Conservation (phyloP, 352 stramenopile species). For the Lagenidium giganteum region DNA sequence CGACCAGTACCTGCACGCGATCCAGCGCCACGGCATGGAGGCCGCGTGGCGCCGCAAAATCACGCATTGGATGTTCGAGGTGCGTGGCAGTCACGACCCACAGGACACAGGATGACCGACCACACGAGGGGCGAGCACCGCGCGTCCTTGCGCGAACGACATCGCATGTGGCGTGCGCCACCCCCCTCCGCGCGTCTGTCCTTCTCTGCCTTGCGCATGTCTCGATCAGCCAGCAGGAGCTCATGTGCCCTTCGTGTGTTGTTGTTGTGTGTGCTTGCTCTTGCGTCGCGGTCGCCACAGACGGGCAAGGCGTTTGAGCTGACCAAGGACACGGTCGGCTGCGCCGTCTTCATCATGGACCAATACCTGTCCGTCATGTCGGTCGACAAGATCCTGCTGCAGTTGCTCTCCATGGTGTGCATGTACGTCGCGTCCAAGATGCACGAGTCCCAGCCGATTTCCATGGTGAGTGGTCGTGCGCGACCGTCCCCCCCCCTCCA, state of each 20-base stretch:
- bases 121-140: too few relatives aligned
- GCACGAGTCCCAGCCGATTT: conserved; percentile 43
- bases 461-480: conserved; percentile 25
- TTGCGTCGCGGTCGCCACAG: conserved; percentile 5
- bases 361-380: conserved; percentile 33
- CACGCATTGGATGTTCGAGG: conserved; percentile 48
- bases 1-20: conserved; percentile 21
- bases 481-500: too few relatives aligned
- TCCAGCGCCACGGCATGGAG: conserved; percentile 40
- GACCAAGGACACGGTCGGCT: conserved; percentile 35
- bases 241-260: neutral
- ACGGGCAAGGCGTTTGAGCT: conserved; percentile 45
- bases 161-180: too few relatives aligned
- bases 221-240: too few relatives aligned
- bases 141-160: too few relatives aligned
- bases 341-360: conserved; percentile 41
- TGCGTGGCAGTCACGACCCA: conserved; percentile 3
- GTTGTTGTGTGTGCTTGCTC: neutral
- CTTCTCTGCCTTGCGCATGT: too few relatives aligned
- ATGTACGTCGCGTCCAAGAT: conserved; percentile 54
- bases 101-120: too few relatives aligned
- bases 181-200: too few relatives aligned
- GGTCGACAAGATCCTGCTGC: conserved; percentile 46
- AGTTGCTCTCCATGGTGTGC: conserved; percentile 43
- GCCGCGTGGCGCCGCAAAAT: conserved; percentile 35